These are phyloP conservation scores for Apiospora saccharicola DNA, from an alignment of 2,329 filamentous ascomycete species.

Conservation along the genomic window DNA sequence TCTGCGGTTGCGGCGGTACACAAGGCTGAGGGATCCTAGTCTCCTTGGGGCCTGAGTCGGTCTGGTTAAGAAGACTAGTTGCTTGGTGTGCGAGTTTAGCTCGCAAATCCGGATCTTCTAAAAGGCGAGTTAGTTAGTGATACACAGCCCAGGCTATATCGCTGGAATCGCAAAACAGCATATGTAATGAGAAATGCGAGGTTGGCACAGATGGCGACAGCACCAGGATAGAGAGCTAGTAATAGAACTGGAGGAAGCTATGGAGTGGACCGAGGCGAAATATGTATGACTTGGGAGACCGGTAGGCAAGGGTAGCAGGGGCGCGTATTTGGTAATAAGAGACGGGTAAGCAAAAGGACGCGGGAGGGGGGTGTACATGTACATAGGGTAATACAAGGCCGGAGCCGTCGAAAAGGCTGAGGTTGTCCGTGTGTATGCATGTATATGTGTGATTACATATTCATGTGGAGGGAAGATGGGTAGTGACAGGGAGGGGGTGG, in stretches of 20 bases:
- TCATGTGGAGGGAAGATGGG: slow-evolving; percentile 36
- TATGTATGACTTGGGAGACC: slow-evolving; percentile 29
- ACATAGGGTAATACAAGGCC: slow-evolving; percentile 33
- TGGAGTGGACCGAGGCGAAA: slow-evolving; percentile 27
- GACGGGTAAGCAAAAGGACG: slow-evolving; percentile 33
- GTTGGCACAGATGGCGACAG: neutral
- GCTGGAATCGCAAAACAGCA: neutral
- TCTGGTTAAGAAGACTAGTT: slow-evolving; percentile 32
- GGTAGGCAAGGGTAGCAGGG: slow-evolving; percentile 26
- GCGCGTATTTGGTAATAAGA: slow-evolving; percentile 38
- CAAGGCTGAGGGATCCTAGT: slow-evolving; percentile 30
- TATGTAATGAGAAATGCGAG: neutral
- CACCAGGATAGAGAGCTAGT: neutral
- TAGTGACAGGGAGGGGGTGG: slow-evolving; percentile 30
- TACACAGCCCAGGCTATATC: neutral
- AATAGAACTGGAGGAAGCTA: slow-evolving; percentile 20
- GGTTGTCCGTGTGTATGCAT: slow-evolving; percentile 40
- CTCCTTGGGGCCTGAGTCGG: slow-evolving; percentile 31
- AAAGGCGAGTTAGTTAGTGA: neutral
- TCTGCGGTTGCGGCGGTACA: slow-evolving; percentile 36
- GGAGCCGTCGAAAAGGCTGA: slow-evolving; percentile 38
- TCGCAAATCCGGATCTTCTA: slow-evolving; percentile 36
- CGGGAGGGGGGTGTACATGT: slow-evolving; percentile 35
- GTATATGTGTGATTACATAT: slow-evolving; percentile 42
- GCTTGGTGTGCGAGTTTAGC: slow-evolving; percentile 35